A percentile compares a stretch with the other conserved stretches of the same genome.
Conservation (phyloP, 2,329 filamentous ascomycete species). For the Grosmannia penicillata region DNA sequence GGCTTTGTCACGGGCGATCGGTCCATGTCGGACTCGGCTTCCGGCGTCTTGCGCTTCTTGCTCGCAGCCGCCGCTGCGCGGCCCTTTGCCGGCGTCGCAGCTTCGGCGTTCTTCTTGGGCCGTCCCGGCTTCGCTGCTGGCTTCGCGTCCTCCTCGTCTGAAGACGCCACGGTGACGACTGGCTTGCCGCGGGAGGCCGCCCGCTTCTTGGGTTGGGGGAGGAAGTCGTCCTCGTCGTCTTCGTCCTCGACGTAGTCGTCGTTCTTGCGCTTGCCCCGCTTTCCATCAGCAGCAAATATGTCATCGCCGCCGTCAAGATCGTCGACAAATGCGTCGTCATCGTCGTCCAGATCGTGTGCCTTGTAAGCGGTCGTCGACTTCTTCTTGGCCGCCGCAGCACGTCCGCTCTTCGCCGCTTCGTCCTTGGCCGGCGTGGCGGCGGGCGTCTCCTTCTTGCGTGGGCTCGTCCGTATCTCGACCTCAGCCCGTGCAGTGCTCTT, state of each 20-base stretch:
- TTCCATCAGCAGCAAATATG: conserved; percentile 63
- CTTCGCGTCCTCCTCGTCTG: conserved; percentile 15
- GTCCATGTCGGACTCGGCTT: too few relatives aligned
- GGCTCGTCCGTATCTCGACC: conserved; percentile 35
- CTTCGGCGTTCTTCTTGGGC: too few relatives aligned
- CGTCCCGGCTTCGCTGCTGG: background rate
- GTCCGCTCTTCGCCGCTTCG: too few relatives aligned
- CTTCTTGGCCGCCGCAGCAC: conserved; percentile 14
- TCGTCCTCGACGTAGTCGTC: conserved; percentile 64
- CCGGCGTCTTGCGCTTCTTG: background rate
- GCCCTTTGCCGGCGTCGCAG: conserved; percentile 15
- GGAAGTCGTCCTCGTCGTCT: conserved; percentile 53
- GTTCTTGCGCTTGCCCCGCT: conserved; percentile 49
- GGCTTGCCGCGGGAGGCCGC: conserved; percentile 29
- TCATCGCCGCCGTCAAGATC: conserved; percentile 63
- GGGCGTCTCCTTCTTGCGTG: conserved; percentile 25
- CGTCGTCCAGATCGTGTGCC: conserved; percentile 28
- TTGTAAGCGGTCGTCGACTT: conserved; percentile 26
- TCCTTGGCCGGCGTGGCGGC: conserved; percentile 13
- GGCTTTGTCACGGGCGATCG: too few relatives aligned
- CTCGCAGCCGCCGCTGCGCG: conserved; percentile 10
- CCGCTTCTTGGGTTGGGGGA: conserved; percentile 46
- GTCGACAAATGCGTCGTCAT: conserved; percentile 45
- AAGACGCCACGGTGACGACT: conserved; percentile 16
- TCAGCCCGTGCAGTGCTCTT: conserved; percentile 25